Evolutionary conservation across 495 filamentous ascomycete genomes (phyloP).

Genomic region (Neurospora sp.): DNA sequence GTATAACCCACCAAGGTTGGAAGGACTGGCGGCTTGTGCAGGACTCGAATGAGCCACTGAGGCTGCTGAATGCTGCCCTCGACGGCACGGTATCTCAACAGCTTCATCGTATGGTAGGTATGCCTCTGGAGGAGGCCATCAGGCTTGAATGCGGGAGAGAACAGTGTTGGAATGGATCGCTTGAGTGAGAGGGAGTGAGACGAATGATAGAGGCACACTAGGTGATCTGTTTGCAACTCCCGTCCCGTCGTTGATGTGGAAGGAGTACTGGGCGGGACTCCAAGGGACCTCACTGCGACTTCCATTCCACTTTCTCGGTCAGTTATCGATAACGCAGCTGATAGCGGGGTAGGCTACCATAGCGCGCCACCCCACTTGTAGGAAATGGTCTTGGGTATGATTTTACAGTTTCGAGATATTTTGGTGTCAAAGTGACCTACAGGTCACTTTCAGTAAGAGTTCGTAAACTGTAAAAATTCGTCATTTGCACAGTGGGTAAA

Average conservation of each 20-base stretch:
- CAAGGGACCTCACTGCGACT: background rate
- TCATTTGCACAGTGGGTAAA: no score
- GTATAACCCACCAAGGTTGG: background rate
- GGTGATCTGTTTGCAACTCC: background rate
- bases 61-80: background rate
- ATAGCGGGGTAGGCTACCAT: background rate
- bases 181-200: background rate
- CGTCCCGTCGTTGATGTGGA: background rate
- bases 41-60: background rate
- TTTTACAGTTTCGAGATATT: no score
- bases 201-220: background rate
- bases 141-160: background rate
- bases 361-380: no score
- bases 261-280: background rate
- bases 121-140: background rate
- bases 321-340: background rate
- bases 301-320: background rate
- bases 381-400: no score
- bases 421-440: no score
- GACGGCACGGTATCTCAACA: background rate
- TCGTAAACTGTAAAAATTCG: no score
- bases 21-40: background rate
- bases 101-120: background rate
- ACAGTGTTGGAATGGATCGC: background rate
- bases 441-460: no score